A percentile compares a stretch with the other conserved stretches of the same genome.
These are phyloP conservation scores for Rhodotorula babjevae DNA, from an alignment of 768 basidiomycete genomes.

Conservation along the genomic window DNA sequence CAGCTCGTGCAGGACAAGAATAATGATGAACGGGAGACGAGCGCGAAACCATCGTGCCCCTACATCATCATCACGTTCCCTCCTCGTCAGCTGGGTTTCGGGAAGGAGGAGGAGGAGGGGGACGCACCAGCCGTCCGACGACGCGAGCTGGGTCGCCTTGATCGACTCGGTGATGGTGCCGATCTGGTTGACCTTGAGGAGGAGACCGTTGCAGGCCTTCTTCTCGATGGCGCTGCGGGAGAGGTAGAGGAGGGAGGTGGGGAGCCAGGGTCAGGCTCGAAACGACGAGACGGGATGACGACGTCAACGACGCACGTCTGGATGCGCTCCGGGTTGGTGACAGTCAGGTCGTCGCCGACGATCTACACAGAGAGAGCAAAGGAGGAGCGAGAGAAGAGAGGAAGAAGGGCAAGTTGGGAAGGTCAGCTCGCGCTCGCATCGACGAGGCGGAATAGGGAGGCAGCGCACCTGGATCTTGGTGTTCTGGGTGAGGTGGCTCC, in stretches of 20 bases:
- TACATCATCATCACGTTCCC: no score
- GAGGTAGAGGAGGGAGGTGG: no score
- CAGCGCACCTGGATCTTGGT: constrained; percentile 61
- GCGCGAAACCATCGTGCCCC: constrained; percentile 68
- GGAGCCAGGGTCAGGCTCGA: neutral
- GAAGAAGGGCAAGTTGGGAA: neutral
- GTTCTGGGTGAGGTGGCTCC: constrained; percentile 80
- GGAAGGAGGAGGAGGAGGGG: no score
- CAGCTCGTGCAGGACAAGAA: neutral
- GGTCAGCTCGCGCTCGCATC: neutral
- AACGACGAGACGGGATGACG: no score
- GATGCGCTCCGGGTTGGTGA: constrained; percentile 95
- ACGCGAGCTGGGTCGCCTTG: constrained; percentile 92
- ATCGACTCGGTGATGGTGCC: constrained; percentile 93
- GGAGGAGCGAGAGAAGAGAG: neutral
- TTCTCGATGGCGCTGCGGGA: constrained; percentile 73
- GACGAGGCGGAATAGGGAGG: neutral
- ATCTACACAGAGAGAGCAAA: constrained; percentile 39
- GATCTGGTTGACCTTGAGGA: constrained; percentile 99
- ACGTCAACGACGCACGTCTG: constrained; percentile 55
- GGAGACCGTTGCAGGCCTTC: constrained; percentile 97
- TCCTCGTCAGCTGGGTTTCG: no score
- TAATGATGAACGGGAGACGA: neutral
- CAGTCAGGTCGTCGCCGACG: constrained; percentile 78
- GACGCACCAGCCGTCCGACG: constrained; percentile 76